These are phyloP conservation scores for Cochlearia excelsa DNA, from an alignment of 345 rosid species.

Conservation along the genomic window DNA sequence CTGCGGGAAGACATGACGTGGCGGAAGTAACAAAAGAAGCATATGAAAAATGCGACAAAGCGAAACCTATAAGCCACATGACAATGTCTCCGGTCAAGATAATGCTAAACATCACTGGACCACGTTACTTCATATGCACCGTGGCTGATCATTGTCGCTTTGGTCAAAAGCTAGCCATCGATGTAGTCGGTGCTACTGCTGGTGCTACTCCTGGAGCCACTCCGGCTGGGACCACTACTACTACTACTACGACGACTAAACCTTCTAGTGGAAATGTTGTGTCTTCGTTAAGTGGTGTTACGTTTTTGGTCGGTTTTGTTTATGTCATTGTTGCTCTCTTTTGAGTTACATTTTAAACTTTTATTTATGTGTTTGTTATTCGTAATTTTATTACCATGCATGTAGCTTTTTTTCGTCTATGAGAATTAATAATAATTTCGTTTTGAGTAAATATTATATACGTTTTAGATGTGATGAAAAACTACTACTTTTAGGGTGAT, in stretches of 20 bases:
- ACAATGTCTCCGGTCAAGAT: slow-evolving; percentile 40
- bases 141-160: slow-evolving; percentile 39
- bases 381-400: too few species aligned
- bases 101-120: slow-evolving; percentile 43
- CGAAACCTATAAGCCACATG: slow-evolving; percentile 27
- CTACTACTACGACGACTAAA: slow-evolving; percentile 15
- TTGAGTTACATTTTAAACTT: slow-evolving; percentile 18
- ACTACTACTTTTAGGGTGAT: too few species aligned
- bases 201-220: slow-evolving; percentile 21
- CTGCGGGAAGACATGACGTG: slow-evolving; percentile 49
- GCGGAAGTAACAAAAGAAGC: slow-evolving; percentile 45
- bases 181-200: slow-evolving; percentile 36
- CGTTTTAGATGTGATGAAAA: too few species aligned
- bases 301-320: slow-evolving; percentile 23
- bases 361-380: neutral
- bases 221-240: slow-evolving; percentile 20
- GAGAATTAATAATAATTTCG: too few species aligned
- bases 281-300: slow-evolving; percentile 27
- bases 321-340: slow-evolving; percentile 34
- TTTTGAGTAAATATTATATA: too few species aligned
- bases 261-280: slow-evolving; percentile 12
- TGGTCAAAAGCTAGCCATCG: slow-evolving; percentile 50
- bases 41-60: slow-evolving; percentile 38
- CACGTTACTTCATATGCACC: slow-evolving; percentile 48
- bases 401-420: too few species aligned